Evolutionary conservation across 164 flowering plant genomes (phyloP).

Genomic region (Umbilicus rupestris): DNA sequence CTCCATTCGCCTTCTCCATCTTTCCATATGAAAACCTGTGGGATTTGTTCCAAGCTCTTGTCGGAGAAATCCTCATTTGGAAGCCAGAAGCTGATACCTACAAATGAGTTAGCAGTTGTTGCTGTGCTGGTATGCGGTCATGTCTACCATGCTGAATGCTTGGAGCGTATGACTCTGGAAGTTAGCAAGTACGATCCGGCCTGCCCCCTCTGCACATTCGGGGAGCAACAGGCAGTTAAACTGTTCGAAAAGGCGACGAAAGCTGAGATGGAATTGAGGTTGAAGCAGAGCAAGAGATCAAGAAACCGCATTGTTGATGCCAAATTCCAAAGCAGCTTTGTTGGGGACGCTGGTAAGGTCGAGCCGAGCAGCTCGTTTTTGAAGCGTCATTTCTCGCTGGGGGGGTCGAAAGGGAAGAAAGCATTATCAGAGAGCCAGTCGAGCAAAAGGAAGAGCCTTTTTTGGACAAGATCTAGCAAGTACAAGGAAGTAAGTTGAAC

Average conservation of each 20-base stretch:
- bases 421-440: conserved; percentile 21
- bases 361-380: conserved; percentile 48
- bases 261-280: conserved; percentile 53
- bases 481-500: not conserved
- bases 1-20: conserved; percentile 37
- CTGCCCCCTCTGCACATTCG: conserved; percentile 75
- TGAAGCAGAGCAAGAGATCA: conserved; percentile 36
- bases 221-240: conserved; percentile 53
- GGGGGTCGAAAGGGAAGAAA: conserved; percentile 36
- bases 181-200: conserved; percentile 68
- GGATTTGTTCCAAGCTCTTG: conserved; percentile 64
- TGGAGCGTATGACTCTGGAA: conserved; percentile 73
- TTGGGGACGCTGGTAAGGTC: conserved; percentile 31
- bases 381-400: conserved; percentile 74
- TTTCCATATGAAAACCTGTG: conserved; percentile 56
- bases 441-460: conserved; percentile 28
- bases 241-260: conserved; percentile 48
- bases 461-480: conserved; percentile 43
- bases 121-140: conserved; percentile 85
- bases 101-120: conserved; percentile 51
- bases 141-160: conserved; percentile 84
- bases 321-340: conserved; percentile 29
- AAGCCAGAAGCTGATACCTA: conserved; percentile 32
- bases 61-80: conserved; percentile 58
- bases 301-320: conserved; percentile 53